Conservation (phyloP, 2,329 filamentous ascomycete species). For the Fusarium sarcochroum region DNA sequence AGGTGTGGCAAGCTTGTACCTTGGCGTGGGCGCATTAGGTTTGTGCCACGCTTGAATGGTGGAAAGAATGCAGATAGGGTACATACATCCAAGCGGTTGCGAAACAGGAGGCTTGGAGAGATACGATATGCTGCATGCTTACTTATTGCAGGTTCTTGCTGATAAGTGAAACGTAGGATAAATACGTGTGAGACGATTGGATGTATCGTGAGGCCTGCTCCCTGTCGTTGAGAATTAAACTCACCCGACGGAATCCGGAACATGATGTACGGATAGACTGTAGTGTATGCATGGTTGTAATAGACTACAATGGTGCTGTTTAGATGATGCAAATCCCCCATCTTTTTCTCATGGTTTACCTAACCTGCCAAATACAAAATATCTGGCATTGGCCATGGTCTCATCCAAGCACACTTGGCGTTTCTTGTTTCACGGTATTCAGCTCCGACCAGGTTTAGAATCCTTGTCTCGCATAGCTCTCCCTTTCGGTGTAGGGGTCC, state of each 20-base stretch:
- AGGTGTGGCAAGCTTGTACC: constrained; percentile 10
- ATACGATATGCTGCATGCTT: constrained; percentile 11
- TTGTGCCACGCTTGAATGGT: not conserved
- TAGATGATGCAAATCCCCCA: not conserved
- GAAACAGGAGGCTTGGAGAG: constrained; percentile 8
- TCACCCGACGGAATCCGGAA: not conserved
- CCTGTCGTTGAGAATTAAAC: constrained; percentile 4
- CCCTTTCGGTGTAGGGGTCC: not conserved
- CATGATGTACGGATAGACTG: not conserved
- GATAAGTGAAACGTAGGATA: constrained; percentile 1
- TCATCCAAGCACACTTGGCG: not conserved
- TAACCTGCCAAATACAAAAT: not conserved
- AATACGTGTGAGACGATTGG: constrained; percentile 15
- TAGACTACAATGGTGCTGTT: constrained; percentile 16
- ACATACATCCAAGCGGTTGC: not conserved
- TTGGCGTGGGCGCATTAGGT: not conserved
- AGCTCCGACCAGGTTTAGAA: not conserved
- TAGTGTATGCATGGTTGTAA: constrained; percentile 2
- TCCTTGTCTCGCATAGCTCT: not conserved
- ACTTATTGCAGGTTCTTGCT: not conserved
- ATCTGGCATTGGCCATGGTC: not conserved
- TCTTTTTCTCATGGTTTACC: constrained; percentile 6
- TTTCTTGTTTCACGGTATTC: constrained; percentile 6
- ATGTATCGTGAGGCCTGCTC: not conserved
- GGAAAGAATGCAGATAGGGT: not conserved